These are phyloP conservation scores for Leccinellum luteum DNA, from an alignment of 768 basidiomycete species.

Conservation along the genomic window DNA sequence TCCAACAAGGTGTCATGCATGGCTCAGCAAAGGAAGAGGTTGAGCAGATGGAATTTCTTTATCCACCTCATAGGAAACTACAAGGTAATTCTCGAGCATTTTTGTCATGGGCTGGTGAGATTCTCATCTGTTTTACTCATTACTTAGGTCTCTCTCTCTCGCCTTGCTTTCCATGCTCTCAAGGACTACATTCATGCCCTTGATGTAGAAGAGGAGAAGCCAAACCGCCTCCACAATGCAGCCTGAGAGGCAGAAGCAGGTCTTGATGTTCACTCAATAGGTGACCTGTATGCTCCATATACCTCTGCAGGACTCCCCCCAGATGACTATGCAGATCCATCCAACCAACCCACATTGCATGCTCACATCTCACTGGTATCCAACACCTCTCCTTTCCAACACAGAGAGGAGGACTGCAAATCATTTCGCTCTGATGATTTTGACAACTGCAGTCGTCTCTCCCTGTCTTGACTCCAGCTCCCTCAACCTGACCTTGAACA, in stretches of 20 bases:
- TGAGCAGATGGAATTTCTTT: no score
- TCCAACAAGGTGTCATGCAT: slow-evolving; percentile 25
- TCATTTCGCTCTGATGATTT: no score
- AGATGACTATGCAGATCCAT: slow-evolving; percentile 51
- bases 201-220: slow-evolving; percentile 84
- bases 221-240: slow-evolving; percentile 72
- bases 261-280: slow-evolving; percentile 34
- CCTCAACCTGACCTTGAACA: no score
- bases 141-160: slow-evolving; percentile 81
- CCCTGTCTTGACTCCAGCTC: no score
- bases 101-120: background rate
- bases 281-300: slow-evolving; percentile 81
- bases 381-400: no score
- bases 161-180: slow-evolving; percentile 81
- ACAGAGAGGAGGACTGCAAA: no score
- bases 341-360: slow-evolving; percentile 30
- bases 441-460: no score
- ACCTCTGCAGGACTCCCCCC: slow-evolving; percentile 40
- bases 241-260: slow-evolving; percentile 55
- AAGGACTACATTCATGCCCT: slow-evolving; percentile 83
- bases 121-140: background rate
- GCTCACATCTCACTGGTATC: no score
- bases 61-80: no score
- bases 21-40: no score
- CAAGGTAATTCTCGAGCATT: slow-evolving; percentile 51